Conservation (phyloP, 2,329 filamentous ascomycete genomes). For the Akanthomyces uredinophilus region DNA sequence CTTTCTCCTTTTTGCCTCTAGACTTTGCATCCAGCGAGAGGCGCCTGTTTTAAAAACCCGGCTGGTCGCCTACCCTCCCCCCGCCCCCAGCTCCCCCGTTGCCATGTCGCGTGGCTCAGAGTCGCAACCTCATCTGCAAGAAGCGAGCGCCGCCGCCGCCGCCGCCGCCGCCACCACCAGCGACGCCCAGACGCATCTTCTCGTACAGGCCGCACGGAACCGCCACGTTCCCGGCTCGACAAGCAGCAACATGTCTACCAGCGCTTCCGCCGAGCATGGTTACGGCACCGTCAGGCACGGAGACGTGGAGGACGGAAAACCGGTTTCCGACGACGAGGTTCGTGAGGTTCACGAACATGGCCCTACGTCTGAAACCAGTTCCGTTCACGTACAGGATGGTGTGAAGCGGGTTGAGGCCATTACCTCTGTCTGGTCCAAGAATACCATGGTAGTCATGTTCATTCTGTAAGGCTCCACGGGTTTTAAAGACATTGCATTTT, state of each 20-base stretch:
- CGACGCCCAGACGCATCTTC: slow-evolving; percentile 2
- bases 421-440: slow-evolving; percentile 33
- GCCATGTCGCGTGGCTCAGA: neutral
- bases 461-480: slow-evolving; percentile 26
- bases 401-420: slow-evolving; percentile 34
- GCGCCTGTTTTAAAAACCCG: neutral
- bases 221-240: neutral
- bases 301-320: neutral
- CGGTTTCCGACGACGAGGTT: slow-evolving; percentile 11
- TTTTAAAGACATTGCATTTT: no score
- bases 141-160: neutral
- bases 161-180: neutral
- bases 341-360: slow-evolving; percentile 7
- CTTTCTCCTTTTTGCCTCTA: neutral
- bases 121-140: neutral
- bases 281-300: slow-evolving; percentile 10
- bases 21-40: neutral
- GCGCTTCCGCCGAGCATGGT: neutral
- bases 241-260: neutral
- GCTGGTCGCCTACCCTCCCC: neutral
- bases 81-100: neutral
- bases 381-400: slow-evolving; percentile 30
- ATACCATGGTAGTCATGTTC: slow-evolving; percentile 32
- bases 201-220: neutral
- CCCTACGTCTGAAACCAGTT: slow-evolving; percentile 15